These are phyloP conservation scores for Phenoliferia sp. DNA, from an alignment of 1,284 basidiomycete species.

Conservation along the genomic window DNA sequence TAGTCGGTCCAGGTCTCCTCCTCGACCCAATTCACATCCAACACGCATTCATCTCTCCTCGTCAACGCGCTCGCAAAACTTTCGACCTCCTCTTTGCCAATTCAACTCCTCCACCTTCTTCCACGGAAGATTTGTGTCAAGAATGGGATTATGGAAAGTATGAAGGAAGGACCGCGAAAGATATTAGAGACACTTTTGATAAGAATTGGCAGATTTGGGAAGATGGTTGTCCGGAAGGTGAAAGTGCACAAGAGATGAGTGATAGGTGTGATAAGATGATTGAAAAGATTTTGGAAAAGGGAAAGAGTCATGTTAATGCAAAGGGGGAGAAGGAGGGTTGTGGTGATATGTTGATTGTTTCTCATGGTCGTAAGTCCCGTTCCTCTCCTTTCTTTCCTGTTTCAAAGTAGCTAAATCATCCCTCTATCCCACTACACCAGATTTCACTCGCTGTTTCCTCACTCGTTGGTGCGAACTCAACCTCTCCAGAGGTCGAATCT, in stretches of 20 bases:
- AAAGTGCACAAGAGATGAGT: constrained; percentile 72
- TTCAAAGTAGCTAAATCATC: background rate
- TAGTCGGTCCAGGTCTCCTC: constrained; percentile 74
- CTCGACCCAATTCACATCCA: constrained; percentile 76
- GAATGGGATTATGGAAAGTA: constrained; percentile 60
- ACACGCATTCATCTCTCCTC: constrained; percentile 73
- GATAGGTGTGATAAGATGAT: constrained; percentile 56
- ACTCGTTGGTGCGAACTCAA: constrained; percentile 71
- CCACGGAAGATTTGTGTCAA: constrained; percentile 58
- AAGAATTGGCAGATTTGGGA: constrained; percentile 4
- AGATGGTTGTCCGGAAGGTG: constrained; percentile 69
- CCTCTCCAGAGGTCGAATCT: constrained; percentile 58
- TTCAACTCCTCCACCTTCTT: constrained; percentile 41
- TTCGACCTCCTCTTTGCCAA: constrained; percentile 73
- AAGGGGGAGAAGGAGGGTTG: constrained; percentile 9
- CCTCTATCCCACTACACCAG: background rate
- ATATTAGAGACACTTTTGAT: background rate
- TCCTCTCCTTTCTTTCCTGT: too few relatives aligned
- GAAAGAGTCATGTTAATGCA: constrained; percentile 40
- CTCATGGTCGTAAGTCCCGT: constrained; percentile 28
- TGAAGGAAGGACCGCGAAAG: background rate
- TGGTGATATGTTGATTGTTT: constrained; percentile 36
- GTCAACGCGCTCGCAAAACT: constrained; percentile 74
- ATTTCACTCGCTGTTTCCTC: constrained; percentile 79
- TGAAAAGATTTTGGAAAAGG: constrained; percentile 42